Percentiles rank a stretch among this genome's conserved stretches.
Conservation (phyloP, 2,329 filamentous ascomycete genomes). For the Xylariales sp. region DNA sequence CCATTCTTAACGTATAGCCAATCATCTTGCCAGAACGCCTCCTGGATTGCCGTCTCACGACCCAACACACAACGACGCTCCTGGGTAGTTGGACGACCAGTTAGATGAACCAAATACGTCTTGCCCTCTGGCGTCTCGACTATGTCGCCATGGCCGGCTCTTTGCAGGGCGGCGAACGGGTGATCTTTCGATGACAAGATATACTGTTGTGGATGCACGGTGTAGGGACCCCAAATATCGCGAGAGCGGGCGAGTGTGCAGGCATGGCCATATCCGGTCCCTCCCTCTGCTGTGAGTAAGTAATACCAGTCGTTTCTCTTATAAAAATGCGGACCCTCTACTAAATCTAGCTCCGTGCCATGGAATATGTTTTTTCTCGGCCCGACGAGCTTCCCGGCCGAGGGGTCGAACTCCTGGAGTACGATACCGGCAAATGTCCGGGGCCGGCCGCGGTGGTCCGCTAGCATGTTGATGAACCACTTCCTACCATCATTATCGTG, state of each 20-base stretch:
- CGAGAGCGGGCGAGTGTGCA: slow-evolving; percentile 67
- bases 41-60: slow-evolving; percentile 68
- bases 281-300: slow-evolving; percentile 69
- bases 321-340: slow-evolving; percentile 70
- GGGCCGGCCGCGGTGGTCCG: slow-evolving; percentile 64
- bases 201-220: slow-evolving; percentile 67
- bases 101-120: slow-evolving; percentile 66
- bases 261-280: slow-evolving; percentile 70
- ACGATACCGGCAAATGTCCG: slow-evolving; percentile 66
- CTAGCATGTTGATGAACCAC: slow-evolving; percentile 69
- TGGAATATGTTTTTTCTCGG: slow-evolving; percentile 66
- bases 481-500: slow-evolving; percentile 67
- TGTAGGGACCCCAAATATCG: slow-evolving; percentile 70
- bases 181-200: slow-evolving; percentile 66
- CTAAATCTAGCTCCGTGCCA: slow-evolving; percentile 64
- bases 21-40: slow-evolving; percentile 70
- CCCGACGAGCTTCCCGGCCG: slow-evolving; percentile 62
- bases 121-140: slow-evolving; percentile 65
- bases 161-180: slow-evolving; percentile 62
- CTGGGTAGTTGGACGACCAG: slow-evolving; percentile 63
- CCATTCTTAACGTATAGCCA: slow-evolving; percentile 73
- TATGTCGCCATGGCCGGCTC: slow-evolving; percentile 65
- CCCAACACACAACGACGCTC: slow-evolving; percentile 64
- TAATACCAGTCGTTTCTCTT: slow-evolving; percentile 70
- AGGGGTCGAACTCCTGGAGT: slow-evolving; percentile 67